phyloP scores from a whole-genome alignment of 352 stramenopile species.

The Pythium chondricola region DNA sequence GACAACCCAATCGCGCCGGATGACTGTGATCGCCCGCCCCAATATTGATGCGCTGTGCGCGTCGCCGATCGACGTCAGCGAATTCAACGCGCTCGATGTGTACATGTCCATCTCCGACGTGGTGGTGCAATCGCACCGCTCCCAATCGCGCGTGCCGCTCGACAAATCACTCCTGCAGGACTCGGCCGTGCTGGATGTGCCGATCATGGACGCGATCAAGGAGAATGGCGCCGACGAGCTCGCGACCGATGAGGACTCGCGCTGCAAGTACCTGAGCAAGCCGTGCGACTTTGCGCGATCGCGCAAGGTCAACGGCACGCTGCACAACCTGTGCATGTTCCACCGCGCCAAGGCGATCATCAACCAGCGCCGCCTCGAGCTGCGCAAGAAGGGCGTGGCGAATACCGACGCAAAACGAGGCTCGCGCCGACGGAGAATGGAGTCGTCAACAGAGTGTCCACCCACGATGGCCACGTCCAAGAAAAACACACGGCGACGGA shows the following conservation, averaged over 20 bases:
- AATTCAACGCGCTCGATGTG: no score
- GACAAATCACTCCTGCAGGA: constrained; percentile 11
- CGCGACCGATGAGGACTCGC: constrained; percentile 11
- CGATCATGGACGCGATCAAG: constrained; percentile 11
- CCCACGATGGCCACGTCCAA: no score
- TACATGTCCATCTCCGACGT: no score
- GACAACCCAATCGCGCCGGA: no score
- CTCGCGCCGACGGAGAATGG: background rate
- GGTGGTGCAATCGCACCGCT: no score
- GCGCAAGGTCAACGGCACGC: constrained; percentile 24
- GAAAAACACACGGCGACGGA: background rate
- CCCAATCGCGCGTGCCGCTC: no score
- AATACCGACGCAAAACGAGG: background rate
- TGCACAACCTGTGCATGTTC: constrained; percentile 30
- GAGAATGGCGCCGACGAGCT: constrained; percentile 20
- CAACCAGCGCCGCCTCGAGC: constrained; percentile 27
- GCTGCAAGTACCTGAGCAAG: constrained; percentile 34
- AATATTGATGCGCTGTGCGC: no score
- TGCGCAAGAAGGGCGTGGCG: constrained; percentile 11
- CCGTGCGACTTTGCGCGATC: constrained; percentile 16
- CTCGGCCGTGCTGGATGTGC: constrained; percentile 9
- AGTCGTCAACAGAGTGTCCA: no score
- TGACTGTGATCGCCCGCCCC: no score
- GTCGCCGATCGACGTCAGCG: no score
- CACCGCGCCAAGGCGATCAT: constrained; percentile 28